phyloP scores from a whole-genome alignment of 176 grass and related monocot genomes.

The Musa beccarii region DNA sequence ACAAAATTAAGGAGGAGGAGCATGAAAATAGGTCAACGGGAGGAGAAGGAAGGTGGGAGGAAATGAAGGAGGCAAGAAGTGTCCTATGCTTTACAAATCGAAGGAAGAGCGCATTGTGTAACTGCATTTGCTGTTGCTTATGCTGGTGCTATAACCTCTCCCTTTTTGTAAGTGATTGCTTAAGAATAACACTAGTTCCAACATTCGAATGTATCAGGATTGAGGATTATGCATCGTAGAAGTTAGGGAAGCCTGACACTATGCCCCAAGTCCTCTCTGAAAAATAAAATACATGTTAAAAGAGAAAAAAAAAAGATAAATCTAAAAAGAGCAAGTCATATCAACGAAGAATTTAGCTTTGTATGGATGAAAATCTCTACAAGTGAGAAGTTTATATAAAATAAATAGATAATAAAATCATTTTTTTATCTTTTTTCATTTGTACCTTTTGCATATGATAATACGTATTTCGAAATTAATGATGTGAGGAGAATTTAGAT shows the following conservation, averaged over 20 bases:
- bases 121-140: conserved; percentile 20
- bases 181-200: conserved; percentile 35
- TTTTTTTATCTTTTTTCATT: no score
- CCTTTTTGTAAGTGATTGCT: conserved; percentile 57
- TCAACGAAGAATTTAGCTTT: no score
- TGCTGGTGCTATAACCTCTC: conserved; percentile 12
- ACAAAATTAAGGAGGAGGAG: conserved; percentile 26
- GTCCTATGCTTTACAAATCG: conserved; percentile 52
- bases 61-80: background rate
- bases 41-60: background rate
- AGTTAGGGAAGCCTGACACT: conserved; percentile 26
- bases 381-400: no score
- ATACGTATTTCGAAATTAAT: no score
- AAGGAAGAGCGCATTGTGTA: conserved; percentile 52
- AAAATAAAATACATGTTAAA: conserved; percentile 26
- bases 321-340: no score
- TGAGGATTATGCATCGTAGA: conserved; percentile 34
- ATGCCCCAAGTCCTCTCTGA: background rate
- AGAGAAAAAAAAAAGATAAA: background rate
- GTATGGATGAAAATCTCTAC: no score
- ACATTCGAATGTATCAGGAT: conserved; percentile 22
- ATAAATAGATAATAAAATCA: no score
- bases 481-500: no score
- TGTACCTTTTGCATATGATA: no score
- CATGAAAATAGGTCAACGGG: background rate